Evolutionary conservation across 768 basidiomycete species (phyloP).

Genomic region (Boletus vermiculosoides): DNA sequence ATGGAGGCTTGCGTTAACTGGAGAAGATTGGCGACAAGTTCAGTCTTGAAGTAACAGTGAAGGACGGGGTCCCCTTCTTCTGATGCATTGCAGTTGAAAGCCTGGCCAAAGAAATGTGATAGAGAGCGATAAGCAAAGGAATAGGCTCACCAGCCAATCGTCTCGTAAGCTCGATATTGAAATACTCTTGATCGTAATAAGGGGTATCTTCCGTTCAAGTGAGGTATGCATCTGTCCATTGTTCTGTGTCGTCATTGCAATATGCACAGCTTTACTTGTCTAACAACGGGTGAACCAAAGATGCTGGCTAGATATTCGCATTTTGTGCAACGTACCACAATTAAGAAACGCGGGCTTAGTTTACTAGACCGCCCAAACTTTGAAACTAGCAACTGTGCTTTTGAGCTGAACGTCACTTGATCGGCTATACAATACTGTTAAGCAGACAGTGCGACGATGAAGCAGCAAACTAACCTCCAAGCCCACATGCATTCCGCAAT

Average conservation of each 20-base stretch:
- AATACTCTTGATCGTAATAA: conserved; percentile 84
- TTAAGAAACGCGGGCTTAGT: conserved; percentile 84
- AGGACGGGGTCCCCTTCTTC: conserved; percentile 96
- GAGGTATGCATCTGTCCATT: conserved; percentile 57
- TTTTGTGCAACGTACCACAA: conserved; percentile 62
- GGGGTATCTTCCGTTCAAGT: conserved; percentile 85
- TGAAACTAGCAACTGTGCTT: conserved; percentile 79
- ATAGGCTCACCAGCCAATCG: conserved; percentile 81
- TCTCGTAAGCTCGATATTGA: conserved; percentile 87
- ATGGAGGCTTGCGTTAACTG: conserved; percentile 77
- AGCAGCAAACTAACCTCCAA: conserved; percentile 56
- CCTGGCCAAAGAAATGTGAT: conserved; percentile 43
- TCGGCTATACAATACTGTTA: conserved; percentile 50
- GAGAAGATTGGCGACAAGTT: conserved; percentile 79
- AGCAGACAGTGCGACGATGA: not conserved
- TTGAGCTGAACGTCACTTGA: conserved; percentile 78
- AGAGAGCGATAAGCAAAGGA: not conserved
- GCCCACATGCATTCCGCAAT: conserved; percentile 65
- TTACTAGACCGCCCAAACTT: conserved; percentile 87
- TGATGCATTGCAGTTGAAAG: conserved; percentile 69
- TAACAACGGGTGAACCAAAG: conserved; percentile 1
- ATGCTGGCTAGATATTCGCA: not conserved
- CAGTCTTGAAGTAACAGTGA: conserved; percentile 93
- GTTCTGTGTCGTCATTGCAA: conserved; percentile 60
- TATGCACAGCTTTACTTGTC: conserved; percentile 73